These are phyloP conservation scores for Pythium plurisporium DNA, from an alignment of 352 stramenopile species.

Conservation along the genomic window DNA sequence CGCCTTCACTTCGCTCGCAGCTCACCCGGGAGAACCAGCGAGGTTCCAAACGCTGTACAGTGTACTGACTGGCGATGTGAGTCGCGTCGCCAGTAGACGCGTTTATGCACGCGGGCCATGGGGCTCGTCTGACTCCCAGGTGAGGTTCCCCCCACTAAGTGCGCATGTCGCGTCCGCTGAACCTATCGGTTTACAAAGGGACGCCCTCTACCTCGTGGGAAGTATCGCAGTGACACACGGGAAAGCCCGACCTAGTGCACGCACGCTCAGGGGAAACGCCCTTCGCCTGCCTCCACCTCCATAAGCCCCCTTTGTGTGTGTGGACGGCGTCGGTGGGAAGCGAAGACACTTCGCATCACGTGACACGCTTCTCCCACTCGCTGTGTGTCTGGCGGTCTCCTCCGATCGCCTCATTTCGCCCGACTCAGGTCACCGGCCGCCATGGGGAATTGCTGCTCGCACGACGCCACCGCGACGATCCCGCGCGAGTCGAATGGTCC, in stretches of 20 bases:
- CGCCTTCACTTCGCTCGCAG: too few species aligned
- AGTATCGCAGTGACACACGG: constrained; percentile 1
- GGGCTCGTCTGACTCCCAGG: background rate
- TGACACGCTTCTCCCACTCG: too few species aligned
- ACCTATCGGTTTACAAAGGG: constrained; percentile 20
- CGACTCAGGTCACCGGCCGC: too few species aligned
- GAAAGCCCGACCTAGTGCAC: background rate
- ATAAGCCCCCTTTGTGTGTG: too few species aligned
- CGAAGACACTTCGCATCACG: too few species aligned
- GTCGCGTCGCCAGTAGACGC: background rate
- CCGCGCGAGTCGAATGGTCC: background rate
- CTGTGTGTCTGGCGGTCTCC: too few species aligned
- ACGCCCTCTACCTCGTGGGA: constrained; percentile 1
- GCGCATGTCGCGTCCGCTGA: constrained; percentile 19
- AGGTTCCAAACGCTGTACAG: too few species aligned
- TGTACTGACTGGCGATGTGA: background rate
- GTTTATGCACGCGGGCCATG: background rate
- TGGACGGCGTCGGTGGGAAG: too few species aligned
- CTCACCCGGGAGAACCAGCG: too few species aligned
- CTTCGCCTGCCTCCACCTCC: too few species aligned
- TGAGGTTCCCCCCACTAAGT: constrained; percentile 5
- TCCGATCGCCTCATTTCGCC: too few species aligned
- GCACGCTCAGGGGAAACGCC: too few species aligned
- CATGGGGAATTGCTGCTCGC: constrained; percentile 87
- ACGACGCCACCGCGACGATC: constrained; percentile 37